Conservation (phyloP, 1,139 yeast species). For the Cylindricascospora bacillispora region DNA sequence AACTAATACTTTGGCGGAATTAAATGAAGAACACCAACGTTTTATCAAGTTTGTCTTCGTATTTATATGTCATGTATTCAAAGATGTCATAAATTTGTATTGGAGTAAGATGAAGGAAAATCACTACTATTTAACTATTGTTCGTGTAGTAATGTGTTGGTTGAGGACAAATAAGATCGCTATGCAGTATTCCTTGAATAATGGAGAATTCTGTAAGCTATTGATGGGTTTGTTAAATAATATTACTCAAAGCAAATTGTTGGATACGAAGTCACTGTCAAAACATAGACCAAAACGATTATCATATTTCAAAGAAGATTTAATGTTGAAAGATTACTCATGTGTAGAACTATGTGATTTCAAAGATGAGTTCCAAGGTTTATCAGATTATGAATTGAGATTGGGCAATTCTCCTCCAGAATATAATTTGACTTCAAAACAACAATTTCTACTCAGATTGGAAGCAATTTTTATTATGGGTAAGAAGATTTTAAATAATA, state of each 20-base stretch:
- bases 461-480: slow-evolving; percentile 29
- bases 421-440: slow-evolving; percentile 16
- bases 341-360: slow-evolving; percentile 46
- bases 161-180: slow-evolving; percentile 35
- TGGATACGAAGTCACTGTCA: slow-evolving; percentile 3
- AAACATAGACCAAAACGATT: slow-evolving; percentile 32
- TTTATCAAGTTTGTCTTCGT: slow-evolving; percentile 18
- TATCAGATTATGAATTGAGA: slow-evolving; percentile 21
- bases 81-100: slow-evolving; percentile 15
- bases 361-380: slow-evolving; percentile 29
- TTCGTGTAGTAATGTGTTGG: slow-evolving; percentile 45
- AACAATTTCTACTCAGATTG: slow-evolving; percentile 29
- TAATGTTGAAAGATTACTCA: slow-evolving; percentile 44
- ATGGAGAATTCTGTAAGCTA: slow-evolving; percentile 26
- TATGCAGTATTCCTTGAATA: slow-evolving; percentile 29
- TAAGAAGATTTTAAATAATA: slow-evolving; percentile 23
- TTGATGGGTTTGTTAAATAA: slow-evolving; percentile 28
- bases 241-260: slow-evolving; percentile 12
- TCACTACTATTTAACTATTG: slow-evolving; percentile 21
- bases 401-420: slow-evolving; percentile 14
- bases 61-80: slow-evolving; percentile 15
- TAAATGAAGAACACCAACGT: slow-evolving; percentile 5
- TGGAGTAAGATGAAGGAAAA: slow-evolving; percentile 15
- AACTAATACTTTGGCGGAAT: slow-evolving; percentile 4
- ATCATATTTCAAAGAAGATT: slow-evolving; percentile 53